Conservation (phyloP, 306 rosid species). For the Pterocarpus santalinus region DNA sequence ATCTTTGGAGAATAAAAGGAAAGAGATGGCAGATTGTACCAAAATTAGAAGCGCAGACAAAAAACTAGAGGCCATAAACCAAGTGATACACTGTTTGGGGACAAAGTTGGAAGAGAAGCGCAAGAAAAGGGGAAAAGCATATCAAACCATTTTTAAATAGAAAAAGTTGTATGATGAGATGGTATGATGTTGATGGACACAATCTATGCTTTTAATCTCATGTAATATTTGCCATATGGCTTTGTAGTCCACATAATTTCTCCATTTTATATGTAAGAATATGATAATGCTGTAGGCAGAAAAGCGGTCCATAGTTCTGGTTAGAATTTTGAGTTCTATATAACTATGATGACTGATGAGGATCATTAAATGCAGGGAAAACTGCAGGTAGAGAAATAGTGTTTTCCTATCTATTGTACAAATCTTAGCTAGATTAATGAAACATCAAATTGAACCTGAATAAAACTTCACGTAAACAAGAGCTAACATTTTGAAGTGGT, state of each 20-base stretch:
- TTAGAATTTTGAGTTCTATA: background rate
- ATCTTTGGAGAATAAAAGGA: slow-evolving; percentile 9
- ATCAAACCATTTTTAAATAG: slow-evolving; percentile 36
- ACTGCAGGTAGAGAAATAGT: background rate
- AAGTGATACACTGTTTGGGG: background rate
- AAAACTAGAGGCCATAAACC: background rate
- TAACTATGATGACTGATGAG: background rate
- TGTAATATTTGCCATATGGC: background rate
- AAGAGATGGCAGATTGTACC: background rate
- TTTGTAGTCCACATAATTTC: background rate
- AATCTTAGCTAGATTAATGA: slow-evolving; percentile 4
- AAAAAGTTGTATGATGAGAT: slow-evolving; percentile 13
- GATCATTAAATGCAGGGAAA: background rate
- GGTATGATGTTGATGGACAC: slow-evolving; percentile 18
- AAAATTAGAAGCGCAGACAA: background rate
- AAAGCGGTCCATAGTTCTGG: background rate
- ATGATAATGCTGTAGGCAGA: background rate
- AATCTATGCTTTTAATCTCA: background rate
- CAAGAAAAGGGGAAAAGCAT: slow-evolving; percentile 35
- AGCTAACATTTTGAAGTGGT: no score
- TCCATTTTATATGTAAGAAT: background rate
- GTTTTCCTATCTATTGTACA: background rate
- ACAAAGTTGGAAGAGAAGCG: slow-evolving; percentile 15
- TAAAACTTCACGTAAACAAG: no score
- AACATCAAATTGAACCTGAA: background rate